A percentile compares a stretch with the other conserved stretches of the same genome.
Conservation (phyloP, 2,329 filamentous ascomycete species). For the Apiospora pterosperma region DNA sequence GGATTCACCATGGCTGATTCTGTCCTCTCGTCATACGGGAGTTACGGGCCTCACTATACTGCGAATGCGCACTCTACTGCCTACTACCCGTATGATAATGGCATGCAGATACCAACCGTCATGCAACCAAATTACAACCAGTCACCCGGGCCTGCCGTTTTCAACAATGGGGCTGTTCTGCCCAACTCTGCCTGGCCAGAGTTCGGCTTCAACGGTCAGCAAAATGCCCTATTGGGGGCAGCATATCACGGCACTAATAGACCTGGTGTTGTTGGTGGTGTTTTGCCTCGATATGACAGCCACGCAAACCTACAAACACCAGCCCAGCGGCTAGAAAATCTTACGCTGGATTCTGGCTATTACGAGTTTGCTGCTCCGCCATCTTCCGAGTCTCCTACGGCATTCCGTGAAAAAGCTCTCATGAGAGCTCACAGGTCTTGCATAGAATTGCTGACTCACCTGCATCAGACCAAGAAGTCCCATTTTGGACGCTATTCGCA, state of each 20-base stretch:
- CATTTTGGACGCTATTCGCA: constrained; percentile 35
- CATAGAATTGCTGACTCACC: constrained; percentile 63
- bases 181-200: constrained; percentile 36
- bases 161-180: constrained; percentile 35
- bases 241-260: constrained; percentile 32
- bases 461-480: constrained; percentile 57
- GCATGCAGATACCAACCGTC: constrained; percentile 25
- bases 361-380: constrained; percentile 16
- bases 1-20: constrained; percentile 14
- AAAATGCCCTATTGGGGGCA: constrained; percentile 25
- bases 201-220: constrained; percentile 27
- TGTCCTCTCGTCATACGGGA: constrained; percentile 12
- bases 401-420: constrained; percentile 66
- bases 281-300: constrained; percentile 4
- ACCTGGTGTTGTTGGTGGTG: constrained; percentile 14
- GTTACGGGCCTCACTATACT: constrained; percentile 16
- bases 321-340: constrained; percentile 28
- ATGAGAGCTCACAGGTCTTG: constrained; percentile 71
- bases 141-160: constrained; percentile 34
- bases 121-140: constrained; percentile 32
- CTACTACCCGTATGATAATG: constrained; percentile 24
- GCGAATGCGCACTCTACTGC: constrained; percentile 19
- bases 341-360: constrained; percentile 25
- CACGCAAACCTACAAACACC: constrained; percentile 21
- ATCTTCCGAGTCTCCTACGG: constrained; percentile 24